Evolutionary conservation across 2,329 filamentous ascomycete genomes (phyloP), one percentile per base, ranked within the genome.

Genomic region (Sarocladium oryzae): DNA sequence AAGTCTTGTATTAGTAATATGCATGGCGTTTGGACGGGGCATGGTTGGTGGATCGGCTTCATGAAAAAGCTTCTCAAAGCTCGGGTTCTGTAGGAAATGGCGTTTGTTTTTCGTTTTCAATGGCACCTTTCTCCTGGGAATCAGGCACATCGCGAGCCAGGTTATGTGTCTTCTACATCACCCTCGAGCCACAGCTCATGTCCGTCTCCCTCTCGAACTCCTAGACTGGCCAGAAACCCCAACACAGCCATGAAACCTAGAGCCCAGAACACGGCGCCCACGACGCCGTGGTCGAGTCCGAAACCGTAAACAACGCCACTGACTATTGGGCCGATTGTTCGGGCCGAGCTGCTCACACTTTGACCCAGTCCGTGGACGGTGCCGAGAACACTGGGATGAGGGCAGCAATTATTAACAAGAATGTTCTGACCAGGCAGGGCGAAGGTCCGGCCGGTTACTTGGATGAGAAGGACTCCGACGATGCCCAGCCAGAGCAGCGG

Each of bases 371-470:
- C 77, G 53, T 81, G 72, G 2, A 75, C 62, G 1, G 71, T 73
- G 0, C 73, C 72, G 24, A 76, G 57, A 2, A 75, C 70, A 49
- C 69, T 73, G 2, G 72, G 72, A 51, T 76, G 72, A 13, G 73
- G 73, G 35, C 70, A 69, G 55, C 70, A 73, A 58, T 75, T 75
- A 53, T 76, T 76, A 26, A 75, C 63, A 2, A 76, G 61, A 24
- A 76, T 75, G 2, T 67, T 69, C 58, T 72, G 69, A 15, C 64
- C 70, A 0, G 75, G 75, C 2, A 74, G 61, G 5, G 72, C 71
- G 59, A 88, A 88, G 0, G 85, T 88, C 30, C 85, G 74, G 0
- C 81, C 84, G 2, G 82, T 69, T 8, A 88, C 84, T 57, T 88
- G 84, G 10, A 86, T 63, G 11, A 78, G 70, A 2, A 90, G 69